Percentiles rank a stretch among this genome's conserved stretches.
phyloP scores from a whole-genome alignment of 805 yeast species.

The Pichia heedii region DNA sequence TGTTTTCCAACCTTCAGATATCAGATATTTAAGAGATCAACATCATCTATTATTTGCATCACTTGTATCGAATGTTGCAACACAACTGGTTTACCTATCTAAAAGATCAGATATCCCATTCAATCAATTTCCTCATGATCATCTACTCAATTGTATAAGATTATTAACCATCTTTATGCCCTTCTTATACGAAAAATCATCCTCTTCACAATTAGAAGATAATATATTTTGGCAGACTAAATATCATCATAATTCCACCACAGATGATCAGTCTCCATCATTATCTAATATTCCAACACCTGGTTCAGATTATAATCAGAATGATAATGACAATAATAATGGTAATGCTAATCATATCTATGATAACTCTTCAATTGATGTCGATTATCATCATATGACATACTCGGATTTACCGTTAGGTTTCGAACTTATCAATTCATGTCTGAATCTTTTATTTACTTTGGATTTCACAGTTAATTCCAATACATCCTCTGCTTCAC shows the following conservation, averaged over 20 bases:
- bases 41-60: slow-evolving; percentile 50
- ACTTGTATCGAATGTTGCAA: slow-evolving; percentile 36
- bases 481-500: not conserved
- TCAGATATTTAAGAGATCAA: slow-evolving; percentile 48
- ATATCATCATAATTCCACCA: not conserved
- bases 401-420: slow-evolving; percentile 27
- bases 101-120: slow-evolving; percentile 19
- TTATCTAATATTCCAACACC: not conserved
- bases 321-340: not conserved
- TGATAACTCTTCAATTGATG: not conserved
- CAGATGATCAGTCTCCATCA: too few species aligned
- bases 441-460: slow-evolving; percentile 43
- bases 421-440: slow-evolving; percentile 27
- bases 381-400: not conserved
- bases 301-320: not conserved
- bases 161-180: slow-evolving; percentile 61
- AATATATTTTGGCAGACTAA: slow-evolving; percentile 37
- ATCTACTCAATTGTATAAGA: slow-evolving; percentile 53
- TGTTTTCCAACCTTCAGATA: slow-evolving; percentile 46
- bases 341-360: not conserved
- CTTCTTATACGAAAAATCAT: slow-evolving; percentile 45
- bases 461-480: slow-evolving; percentile 45
- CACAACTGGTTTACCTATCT: slow-evolving; percentile 24
- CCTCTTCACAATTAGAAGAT: slow-evolving; percentile 11
- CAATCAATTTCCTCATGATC: slow-evolving; percentile 20